Conservation (phyloP, 306 rosid genomes). For the Lablab purpureus region DNA sequence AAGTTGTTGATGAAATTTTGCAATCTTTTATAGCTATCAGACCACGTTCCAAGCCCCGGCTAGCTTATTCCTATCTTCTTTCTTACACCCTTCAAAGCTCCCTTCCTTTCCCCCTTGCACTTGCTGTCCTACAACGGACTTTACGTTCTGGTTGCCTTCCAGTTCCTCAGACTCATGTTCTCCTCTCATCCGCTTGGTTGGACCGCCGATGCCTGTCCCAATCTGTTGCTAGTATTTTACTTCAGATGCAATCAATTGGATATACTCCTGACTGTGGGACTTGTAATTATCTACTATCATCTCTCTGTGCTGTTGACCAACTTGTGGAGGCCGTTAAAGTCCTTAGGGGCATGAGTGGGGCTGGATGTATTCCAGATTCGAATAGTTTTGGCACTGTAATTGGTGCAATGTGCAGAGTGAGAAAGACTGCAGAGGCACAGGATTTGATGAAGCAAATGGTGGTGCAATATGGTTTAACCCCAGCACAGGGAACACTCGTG, state of each 20-base stretch:
- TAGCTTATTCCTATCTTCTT: constrained; percentile 66
- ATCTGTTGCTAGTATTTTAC: constrained; percentile 60
- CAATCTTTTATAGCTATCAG: constrained; percentile 73
- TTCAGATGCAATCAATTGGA: constrained; percentile 75
- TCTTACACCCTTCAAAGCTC: constrained; percentile 69
- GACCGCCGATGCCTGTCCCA: constrained; percentile 46
- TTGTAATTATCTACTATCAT: constrained; percentile 69
- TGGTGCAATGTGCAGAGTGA: constrained; percentile 62
- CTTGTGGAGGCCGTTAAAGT: constrained; percentile 70
- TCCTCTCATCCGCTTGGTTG: constrained; percentile 77
- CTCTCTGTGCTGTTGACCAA: constrained; percentile 76
- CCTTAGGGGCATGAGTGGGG: constrained; percentile 76
- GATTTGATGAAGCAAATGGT: constrained; percentile 70
- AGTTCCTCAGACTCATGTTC: constrained; percentile 67
- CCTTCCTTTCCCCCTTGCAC: constrained; percentile 66
- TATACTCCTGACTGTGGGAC: constrained; percentile 69
- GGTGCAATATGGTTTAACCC: constrained; percentile 63
- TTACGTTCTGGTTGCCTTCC: constrained; percentile 79
- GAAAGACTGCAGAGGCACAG: constrained; percentile 64
- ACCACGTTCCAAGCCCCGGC: constrained; percentile 60
- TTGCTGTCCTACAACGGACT: constrained; percentile 70
- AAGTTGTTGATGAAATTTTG: constrained; percentile 76
- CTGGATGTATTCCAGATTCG: constrained; percentile 76
- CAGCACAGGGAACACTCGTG: constrained; percentile 66
- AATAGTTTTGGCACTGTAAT: constrained; percentile 69